Conservation (phyloP, 768 basidiomycete species). For the Lyophyllum semitale region DNA sequence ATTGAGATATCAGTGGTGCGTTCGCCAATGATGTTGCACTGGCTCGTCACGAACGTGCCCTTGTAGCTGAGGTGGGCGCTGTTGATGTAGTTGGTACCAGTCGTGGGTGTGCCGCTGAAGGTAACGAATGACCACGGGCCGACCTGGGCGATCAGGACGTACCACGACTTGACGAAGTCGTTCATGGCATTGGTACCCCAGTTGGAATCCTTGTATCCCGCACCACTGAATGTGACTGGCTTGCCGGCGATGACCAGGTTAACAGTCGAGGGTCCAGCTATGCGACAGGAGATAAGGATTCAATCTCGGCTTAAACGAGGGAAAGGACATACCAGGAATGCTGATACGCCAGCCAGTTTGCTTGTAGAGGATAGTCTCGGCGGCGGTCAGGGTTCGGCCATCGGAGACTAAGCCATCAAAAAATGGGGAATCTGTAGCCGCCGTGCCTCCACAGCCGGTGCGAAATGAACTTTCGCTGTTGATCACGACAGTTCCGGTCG, state of each 20-base stretch:
- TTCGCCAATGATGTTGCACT: constrained; percentile 18
- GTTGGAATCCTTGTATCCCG: constrained; percentile 18
- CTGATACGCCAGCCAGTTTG: constrained; percentile 18
- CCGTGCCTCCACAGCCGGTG: constrained; percentile 13
- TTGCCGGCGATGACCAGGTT: constrained; percentile 11
- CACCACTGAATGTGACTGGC: constrained; percentile 8
- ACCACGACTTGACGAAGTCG: constrained; percentile 16
- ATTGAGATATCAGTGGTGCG: constrained; percentile 13
- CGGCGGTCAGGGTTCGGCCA: constrained; percentile 7
- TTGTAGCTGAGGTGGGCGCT: constrained; percentile 14
- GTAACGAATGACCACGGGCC: constrained; percentile 18
- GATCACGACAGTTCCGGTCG: constrained; percentile 8
- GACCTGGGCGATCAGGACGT: constrained; percentile 17
- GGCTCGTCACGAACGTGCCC: constrained; percentile 11
- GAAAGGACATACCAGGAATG: constrained; percentile 2
- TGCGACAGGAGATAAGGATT: not conserved
- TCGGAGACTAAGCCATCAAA: constrained; percentile 13
- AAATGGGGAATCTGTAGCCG: constrained; percentile 10
- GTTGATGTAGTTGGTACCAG: constrained; percentile 16
- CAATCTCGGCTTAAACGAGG: not conserved
- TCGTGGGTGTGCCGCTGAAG: constrained; percentile 13
- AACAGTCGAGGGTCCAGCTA: constrained; percentile 11
- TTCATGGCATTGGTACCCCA: constrained; percentile 17
- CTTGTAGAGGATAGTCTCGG: constrained; percentile 12
- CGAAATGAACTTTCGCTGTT: constrained; percentile 10